Conservation (phyloP, 2,329 filamentous ascomycete species). For the Cladorrhinum sp. region DNA sequence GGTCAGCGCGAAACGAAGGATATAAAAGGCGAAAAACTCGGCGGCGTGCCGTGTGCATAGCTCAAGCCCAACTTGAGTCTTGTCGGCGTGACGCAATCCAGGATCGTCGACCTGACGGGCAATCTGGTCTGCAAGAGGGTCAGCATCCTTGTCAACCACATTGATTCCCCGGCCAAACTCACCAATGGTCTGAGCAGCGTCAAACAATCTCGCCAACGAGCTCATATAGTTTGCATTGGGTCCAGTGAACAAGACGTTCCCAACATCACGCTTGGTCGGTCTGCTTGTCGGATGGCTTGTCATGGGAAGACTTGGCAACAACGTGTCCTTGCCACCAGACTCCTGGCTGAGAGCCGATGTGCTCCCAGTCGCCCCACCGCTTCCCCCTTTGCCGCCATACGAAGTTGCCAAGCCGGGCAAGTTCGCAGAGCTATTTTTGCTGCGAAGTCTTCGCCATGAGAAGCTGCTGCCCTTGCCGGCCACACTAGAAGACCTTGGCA, state of each 20-base stretch:
- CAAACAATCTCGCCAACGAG: constrained; percentile 83
- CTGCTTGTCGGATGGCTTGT: constrained; percentile 62
- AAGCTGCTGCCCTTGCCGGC: constrained; percentile 75
- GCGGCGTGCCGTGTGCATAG: constrained; percentile 89
- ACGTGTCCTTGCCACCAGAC: constrained; percentile 57
- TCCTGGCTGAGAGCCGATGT: constrained; percentile 33
- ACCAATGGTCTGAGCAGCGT: constrained; percentile 91
- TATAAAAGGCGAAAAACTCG: constrained; percentile 96
- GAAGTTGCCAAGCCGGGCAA: constrained; percentile 51
- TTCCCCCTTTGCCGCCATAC: constrained; percentile 46
- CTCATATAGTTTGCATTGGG: constrained; percentile 90
- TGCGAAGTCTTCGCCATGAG: constrained; percentile 85
- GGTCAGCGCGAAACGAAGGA: constrained; percentile 89
- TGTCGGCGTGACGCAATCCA: constrained; percentile 83
- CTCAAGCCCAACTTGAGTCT: constrained; percentile 92
- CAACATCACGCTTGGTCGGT: constrained; percentile 68
- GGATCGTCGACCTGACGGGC: constrained; percentile 94
- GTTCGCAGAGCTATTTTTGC: constrained; percentile 76
- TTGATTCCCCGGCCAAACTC: constrained; percentile 37
- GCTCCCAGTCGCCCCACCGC: constrained; percentile 31
- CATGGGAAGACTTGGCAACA: constrained; percentile 74
- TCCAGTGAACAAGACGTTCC: constrained; percentile 68
- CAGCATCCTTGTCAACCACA: constrained; percentile 20
- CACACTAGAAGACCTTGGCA: constrained; percentile 57
- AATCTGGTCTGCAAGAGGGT: constrained; percentile 70